Evolutionary conservation across 2,329 filamentous ascomycete species (phyloP).

Genomic region (Ceratocystis colombiana): DNA sequence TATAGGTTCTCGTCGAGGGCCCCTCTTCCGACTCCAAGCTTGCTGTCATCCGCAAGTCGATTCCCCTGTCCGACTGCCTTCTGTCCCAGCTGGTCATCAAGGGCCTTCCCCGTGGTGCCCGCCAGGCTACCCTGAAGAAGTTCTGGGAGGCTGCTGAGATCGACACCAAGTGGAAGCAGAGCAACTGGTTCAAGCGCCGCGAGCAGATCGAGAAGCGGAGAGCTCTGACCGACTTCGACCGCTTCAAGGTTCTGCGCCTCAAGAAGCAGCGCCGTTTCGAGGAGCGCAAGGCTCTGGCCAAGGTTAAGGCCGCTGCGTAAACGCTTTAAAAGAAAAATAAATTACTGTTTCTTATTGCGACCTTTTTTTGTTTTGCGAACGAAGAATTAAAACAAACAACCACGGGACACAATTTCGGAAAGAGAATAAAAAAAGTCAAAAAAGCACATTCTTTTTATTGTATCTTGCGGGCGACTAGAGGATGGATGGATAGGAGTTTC

Average conservation of each 20-base stretch:
- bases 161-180: conserved; percentile 85
- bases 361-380: conserved; percentile 24
- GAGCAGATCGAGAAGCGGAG: conserved; percentile 76
- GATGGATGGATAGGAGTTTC: background rate
- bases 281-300: conserved; percentile 90
- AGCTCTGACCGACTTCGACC: conserved; percentile 93
- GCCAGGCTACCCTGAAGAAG: conserved; percentile 72
- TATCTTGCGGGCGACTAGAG: background rate
- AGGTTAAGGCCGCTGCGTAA: conserved; percentile 77
- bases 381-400: background rate
- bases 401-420: conserved; percentile 25
- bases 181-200: conserved; percentile 89
- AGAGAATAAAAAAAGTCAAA: conserved; percentile 22
- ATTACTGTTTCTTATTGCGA: conserved; percentile 28
- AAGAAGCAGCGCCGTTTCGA: conserved; percentile 99
- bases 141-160: conserved; percentile 86
- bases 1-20: conserved; percentile 89
- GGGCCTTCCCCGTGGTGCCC: conserved; percentile 74
- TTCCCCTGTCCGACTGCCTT: conserved; percentile 71
- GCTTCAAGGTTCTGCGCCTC: conserved; percentile 99
- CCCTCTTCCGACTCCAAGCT: conserved; percentile 71
- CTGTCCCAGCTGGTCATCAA: conserved; percentile 83
- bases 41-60: conserved; percentile 75
- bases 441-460: conserved; percentile 23
- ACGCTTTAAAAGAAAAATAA: conserved; percentile 35